Base-by-base conservation (phyloP, 139 green algal genomes). In the Chlamydomonas sphaeroides region DNA sequence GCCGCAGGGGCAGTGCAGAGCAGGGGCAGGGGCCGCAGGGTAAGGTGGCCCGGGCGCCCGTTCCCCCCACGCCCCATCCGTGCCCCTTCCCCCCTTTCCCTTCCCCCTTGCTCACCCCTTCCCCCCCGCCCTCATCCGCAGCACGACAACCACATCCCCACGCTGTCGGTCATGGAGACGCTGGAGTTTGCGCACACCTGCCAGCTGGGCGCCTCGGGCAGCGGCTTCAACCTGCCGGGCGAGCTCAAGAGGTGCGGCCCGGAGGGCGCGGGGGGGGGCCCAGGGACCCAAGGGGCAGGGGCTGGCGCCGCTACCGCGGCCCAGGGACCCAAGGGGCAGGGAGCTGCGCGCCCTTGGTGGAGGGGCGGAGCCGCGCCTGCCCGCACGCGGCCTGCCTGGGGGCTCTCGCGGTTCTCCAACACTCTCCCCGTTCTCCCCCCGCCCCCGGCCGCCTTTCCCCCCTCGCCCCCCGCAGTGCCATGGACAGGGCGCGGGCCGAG, bases 81-180 rank as follows among this genome's bases (percentile, higher is more conserved):
- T 36, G 68, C 7, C 53, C 51, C 53, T 38, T 51, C 51, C 71
- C 7, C 36, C 21, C 33, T 33, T 18, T 45, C 33, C 49, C 53
- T 10, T 36, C 71, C 28, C 1, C 53, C 36, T 10, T 53, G n/a
- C 21, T 32, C 21, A 5, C 26, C 33, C 49, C 53, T 20, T 36
- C 71, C 28, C 1, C 53, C 36, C 21, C n/a, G 39, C 15, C 5
- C 71, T 36, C n/a, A n/a, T n/a, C 1, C 66, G 30, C 87, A 88
- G 87, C 66, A 89, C 48, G 92, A 95, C 86, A 74, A 90, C 48
- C 91, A 97, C 89, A 94, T 96, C 53, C 87, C 93, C 18, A 88
- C 83, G 33, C 82, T 96, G 32, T 95, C 86, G 23, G 92, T 96
- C 10, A 66, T 89, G 32, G 93, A 98, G 86, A 96, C 95, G 6